Evolutionary conservation across 768 basidiomycete species (phyloP).

Genomic region (Phlebiopsis gigantea): DNA sequence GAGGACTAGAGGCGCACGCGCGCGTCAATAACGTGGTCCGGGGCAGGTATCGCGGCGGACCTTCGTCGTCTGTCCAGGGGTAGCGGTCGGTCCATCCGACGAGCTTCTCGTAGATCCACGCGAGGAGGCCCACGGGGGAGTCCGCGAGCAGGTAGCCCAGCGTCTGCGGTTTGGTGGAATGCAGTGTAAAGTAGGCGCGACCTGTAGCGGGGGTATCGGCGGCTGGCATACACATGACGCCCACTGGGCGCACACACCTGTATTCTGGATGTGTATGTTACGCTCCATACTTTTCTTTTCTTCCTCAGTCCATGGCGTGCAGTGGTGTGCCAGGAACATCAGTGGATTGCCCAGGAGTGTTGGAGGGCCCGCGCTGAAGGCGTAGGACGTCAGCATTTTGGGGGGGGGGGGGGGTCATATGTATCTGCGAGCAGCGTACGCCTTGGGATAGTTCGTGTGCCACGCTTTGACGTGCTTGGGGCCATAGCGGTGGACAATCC

Average conservation of each 20-base stretch:
- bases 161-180: constrained; percentile 29
- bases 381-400: background rate
- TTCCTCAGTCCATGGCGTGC: background rate
- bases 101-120: constrained; percentile 34
- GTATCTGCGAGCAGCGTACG: background rate
- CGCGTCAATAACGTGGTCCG: background rate
- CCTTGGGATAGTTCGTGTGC: constrained; percentile 17
- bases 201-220: constrained; percentile 7
- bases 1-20: constrained; percentile 38
- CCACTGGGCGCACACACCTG: background rate
- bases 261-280: background rate
- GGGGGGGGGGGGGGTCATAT: background rate
- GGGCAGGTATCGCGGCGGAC: constrained; percentile 21
- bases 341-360: background rate
- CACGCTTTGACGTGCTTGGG: constrained; percentile 18
- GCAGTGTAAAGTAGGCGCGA: constrained; percentile 27
- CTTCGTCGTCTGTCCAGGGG: constrained; percentile 53
- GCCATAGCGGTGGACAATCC: constrained; percentile 10
- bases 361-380: background rate
- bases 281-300: background rate
- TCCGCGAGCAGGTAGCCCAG: constrained; percentile 49
- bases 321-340: background rate
- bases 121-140: constrained; percentile 45
- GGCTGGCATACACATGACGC: background rate
- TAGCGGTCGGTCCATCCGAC: constrained; percentile 38